Base-by-base conservation (phyloP, 768 basidiomycete species). In the Pisolithus sp. region DNA sequence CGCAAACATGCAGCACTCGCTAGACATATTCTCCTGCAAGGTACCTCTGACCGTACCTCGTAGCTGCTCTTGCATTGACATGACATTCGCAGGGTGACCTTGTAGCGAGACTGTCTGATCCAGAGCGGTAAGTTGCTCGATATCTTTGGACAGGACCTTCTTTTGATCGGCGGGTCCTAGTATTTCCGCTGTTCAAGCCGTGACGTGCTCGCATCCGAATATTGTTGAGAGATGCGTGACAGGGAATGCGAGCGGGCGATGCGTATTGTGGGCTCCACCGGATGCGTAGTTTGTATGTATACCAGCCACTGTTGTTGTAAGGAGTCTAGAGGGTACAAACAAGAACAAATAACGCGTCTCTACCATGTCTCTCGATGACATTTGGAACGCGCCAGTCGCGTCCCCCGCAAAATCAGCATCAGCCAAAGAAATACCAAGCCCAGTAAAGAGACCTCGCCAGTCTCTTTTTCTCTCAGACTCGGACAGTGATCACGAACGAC, bases 161-260 rank as follows among this genome's bases (percentile, higher is more conserved):
- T 50, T 50, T 31, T 15, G 23, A 18, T 8, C 34, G 28, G 28
- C 13, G n/a, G n/a, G 21, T 55, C 15, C 46, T 18, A 90, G 86
- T 56, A 83, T 92, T 53, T 80, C 85, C 20, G 89, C 90, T 1
- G 84, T 85, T 4, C 90, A 91, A 67, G 89, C 90, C n/a, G 90
- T 92, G n/a, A 89, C 90, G 7, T 87, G 85, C 58, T 89, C 86
- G 13, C 90, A 92, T 64, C 89, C 90, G 0, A 83, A 63, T 50
- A 68, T 88, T 20, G 74, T 88, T 2, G 88, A 87, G 59, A 78
- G 90, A 24, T 85, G 76, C 21, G 89, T 77, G 4, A 88, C 79
- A 42, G 90, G 89, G 20, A 92, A 89, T 60, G 90, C 66, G 2
- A 86, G 82, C 53, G 90, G 90, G 24, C 76, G 86, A 49, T 91